These are phyloP conservation scores for Paraglomus occultum DNA, from an alignment of 192 early-diverging fungal genomes.

Conservation along the genomic window DNA sequence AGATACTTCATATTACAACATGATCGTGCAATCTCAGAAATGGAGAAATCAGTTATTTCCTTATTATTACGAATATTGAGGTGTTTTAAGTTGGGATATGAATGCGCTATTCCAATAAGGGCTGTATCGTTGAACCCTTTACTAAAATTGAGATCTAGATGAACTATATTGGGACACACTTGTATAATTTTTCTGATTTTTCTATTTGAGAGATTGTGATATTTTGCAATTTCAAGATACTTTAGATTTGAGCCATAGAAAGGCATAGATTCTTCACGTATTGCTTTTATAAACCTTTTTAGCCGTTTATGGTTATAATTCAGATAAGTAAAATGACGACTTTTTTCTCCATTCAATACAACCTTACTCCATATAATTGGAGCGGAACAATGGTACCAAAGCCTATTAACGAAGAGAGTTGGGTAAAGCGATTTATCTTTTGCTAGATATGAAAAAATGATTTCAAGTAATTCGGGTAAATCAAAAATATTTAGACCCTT, in stretches of 20 bases:
- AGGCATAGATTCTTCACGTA: slow-evolving; percentile 4
- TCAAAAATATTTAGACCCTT: slow-evolving; percentile 17
- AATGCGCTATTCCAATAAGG: slow-evolving; percentile 7
- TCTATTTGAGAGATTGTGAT: slow-evolving; percentile 6
- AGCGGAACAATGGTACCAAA: slow-evolving; percentile 9
- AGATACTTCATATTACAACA: slow-evolving; percentile 14
- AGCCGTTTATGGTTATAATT: slow-evolving; percentile 15
- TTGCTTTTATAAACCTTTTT: slow-evolving; percentile 13
- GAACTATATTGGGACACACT: slow-evolving; percentile 7
- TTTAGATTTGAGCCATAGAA: slow-evolving; percentile 3
- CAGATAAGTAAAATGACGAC: slow-evolving; percentile 9
- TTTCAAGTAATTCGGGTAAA: slow-evolving; percentile 16
- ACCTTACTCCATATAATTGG: slow-evolving; percentile 12
- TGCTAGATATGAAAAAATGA: slow-evolving; percentile 14
- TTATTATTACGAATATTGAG: slow-evolving; percentile 17
- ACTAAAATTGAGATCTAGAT: slow-evolving; percentile 13
- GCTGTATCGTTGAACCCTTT: not conserved
- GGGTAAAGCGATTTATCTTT: slow-evolving; percentile 9
- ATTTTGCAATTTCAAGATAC: slow-evolving; percentile 16
- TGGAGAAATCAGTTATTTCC: slow-evolving; percentile 3
- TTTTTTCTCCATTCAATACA: slow-evolving; percentile 10
- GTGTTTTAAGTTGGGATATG: slow-evolving; percentile 12
- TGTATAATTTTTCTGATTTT: slow-evolving; percentile 17
- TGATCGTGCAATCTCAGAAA: not conserved
- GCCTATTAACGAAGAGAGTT: slow-evolving; percentile 5